Conservation (phyloP, 2,329 filamentous ascomycete genomes). For the Monilinia laxa region DNA sequence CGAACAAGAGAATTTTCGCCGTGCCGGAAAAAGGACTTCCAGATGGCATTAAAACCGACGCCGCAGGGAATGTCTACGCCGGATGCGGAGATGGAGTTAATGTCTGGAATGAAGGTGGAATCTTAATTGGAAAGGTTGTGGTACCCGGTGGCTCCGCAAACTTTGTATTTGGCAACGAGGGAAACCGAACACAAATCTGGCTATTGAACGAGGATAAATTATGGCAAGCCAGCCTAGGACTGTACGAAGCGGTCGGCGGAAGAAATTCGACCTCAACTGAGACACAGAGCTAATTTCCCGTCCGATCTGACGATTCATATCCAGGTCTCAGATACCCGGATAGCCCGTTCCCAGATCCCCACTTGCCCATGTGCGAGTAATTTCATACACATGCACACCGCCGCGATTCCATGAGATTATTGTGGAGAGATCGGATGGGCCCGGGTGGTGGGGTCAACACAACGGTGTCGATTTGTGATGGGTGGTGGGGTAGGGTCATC, state of each 20-base stretch:
- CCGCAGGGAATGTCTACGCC: constrained; percentile 53
- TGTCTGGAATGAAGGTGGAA: constrained; percentile 51
- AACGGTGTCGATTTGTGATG: background rate
- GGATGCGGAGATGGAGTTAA: constrained; percentile 55
- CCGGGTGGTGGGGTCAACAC: background rate
- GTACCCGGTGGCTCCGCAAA: constrained; percentile 27
- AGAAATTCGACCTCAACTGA: too few species aligned
- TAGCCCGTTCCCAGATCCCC: too few species aligned
- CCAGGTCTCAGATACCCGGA: too few species aligned
- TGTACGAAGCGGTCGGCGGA: too few species aligned
- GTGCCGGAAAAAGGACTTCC: constrained; percentile 53
- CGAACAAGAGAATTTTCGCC: constrained; percentile 49
- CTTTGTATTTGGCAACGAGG: constrained; percentile 24
- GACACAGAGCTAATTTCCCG: too few species aligned
- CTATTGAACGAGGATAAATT: constrained; percentile 30
- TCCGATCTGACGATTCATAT: too few species aligned
- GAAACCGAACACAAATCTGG: constrained; percentile 25
- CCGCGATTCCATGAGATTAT: background rate
- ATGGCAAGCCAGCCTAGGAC: constrained; percentile 24
- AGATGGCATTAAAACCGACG: constrained; percentile 57
- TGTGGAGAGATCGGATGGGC: constrained; percentile 5
- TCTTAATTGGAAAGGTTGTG: constrained; percentile 56
- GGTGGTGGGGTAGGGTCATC: too few species aligned
- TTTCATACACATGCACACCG: background rate
- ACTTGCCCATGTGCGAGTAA: too few species aligned